These are phyloP conservation scores for Apodospora peruviana DNA, from an alignment of 495 filamentous ascomycete species.

Conservation along the genomic window DNA sequence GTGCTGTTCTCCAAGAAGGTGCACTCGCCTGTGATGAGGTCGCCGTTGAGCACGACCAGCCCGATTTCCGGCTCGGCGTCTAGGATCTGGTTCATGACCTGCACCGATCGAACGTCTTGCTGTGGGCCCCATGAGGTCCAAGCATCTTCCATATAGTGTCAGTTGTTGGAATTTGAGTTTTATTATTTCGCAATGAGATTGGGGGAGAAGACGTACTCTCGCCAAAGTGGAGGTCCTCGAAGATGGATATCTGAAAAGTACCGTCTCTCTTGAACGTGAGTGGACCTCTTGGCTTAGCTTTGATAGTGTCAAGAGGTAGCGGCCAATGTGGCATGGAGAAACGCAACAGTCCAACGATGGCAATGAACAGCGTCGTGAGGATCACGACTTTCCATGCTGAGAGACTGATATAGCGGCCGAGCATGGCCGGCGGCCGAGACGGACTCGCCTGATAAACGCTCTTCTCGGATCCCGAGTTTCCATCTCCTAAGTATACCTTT, in stretches of 20 bases:
- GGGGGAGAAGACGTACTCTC: slow-evolving; percentile 41
- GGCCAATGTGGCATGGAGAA: too few species aligned
- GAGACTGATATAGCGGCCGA: too few species aligned
- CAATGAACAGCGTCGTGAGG: too few species aligned
- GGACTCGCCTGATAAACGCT: too few species aligned
- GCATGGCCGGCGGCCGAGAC: too few species aligned
- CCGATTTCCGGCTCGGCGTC: slow-evolving; percentile 45
- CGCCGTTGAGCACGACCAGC: slow-evolving; percentile 68
- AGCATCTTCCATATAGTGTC: slow-evolving; percentile 24
- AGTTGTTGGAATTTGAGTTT: not conserved
- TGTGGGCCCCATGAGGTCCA: slow-evolving; percentile 52
- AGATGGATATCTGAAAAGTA: slow-evolving; percentile 50
- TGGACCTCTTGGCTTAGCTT: slow-evolving; percentile 10
- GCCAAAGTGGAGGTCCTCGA: slow-evolving; percentile 65
- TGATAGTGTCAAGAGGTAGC: too few species aligned
- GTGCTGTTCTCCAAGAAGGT: slow-evolving; percentile 51
- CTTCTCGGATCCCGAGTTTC: too few species aligned
- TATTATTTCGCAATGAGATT: not conserved
- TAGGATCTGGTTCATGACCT: slow-evolving; percentile 57
- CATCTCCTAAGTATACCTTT: too few species aligned
- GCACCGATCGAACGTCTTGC: slow-evolving; percentile 54
- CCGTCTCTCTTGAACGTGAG: slow-evolving; percentile 34
- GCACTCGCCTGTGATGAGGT: slow-evolving; percentile 67
- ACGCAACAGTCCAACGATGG: not conserved
- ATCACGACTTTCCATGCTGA: too few species aligned